Conservation (phyloP, 805 yeast species). For the Kuraishia cidri region DNA sequence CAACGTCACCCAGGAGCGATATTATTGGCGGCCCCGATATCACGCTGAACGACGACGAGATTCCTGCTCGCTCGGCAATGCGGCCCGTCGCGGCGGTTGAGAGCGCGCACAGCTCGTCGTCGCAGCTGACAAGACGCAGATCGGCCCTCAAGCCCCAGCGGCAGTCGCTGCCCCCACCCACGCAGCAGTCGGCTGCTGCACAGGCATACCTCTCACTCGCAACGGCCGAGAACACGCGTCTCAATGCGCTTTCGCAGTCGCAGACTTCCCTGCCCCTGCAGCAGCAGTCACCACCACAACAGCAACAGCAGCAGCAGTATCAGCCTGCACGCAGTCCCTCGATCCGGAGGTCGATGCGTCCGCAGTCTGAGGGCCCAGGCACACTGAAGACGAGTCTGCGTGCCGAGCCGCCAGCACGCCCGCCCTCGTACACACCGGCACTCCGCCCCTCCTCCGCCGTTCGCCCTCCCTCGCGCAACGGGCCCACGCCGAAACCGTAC, state of each 20-base stretch:
- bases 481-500: not conserved
- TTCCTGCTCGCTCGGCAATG: conserved; percentile 24
- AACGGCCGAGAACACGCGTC: conserved; percentile 72
- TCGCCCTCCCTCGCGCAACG: not conserved
- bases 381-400: not conserved
- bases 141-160: conserved; percentile 35
- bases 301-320: conserved; percentile 4
- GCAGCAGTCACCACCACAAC: conserved; percentile 3
- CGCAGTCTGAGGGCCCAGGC: conserved; percentile 11
- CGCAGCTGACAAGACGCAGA: conserved; percentile 18
- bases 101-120: conserved; percentile 6
- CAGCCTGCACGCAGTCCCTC: conserved; percentile 2
- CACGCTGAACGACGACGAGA: conserved; percentile 7
- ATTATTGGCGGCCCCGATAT: too few relatives aligned
- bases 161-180: not conserved
- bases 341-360: conserved; percentile 7
- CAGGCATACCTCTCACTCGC: conserved; percentile 60
- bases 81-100: conserved; percentile 9
- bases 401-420: conserved; percentile 3
- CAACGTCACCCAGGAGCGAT: too few relatives aligned
- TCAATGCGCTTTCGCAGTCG: conserved; percentile 56
- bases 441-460: too few relatives aligned
- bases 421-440: not conserved
- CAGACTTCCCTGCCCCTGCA: conserved; percentile 22
- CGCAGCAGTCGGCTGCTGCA: conserved; percentile 33